Evolutionary conservation across 345 rosid genomes (phyloP).

Genomic region (Corymbia maculata): DNA sequence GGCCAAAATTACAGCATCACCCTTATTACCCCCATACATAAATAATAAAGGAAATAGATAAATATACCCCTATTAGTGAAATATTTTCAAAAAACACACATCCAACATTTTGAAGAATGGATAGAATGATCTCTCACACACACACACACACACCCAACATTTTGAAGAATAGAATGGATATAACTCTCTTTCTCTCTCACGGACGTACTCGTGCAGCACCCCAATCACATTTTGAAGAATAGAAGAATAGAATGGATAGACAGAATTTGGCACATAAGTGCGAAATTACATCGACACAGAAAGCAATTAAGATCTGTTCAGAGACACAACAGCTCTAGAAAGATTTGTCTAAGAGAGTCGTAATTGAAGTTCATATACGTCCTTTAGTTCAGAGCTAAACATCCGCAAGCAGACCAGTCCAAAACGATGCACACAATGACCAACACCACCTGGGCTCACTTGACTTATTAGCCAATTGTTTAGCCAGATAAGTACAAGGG

Average conservation of each 20-base stretch:
- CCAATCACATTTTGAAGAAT: neutral
- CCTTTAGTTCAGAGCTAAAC: neutral
- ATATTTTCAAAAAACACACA: neutral
- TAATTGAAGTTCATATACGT: neutral
- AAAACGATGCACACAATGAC: neutral
- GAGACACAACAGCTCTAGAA: neutral
- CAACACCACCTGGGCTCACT: neutral
- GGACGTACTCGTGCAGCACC: rapidly evolving
- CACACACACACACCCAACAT: neutral
- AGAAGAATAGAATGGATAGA: neutral
- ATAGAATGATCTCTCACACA: neutral
- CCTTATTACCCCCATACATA: neutral
- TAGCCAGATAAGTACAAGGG: neutral
- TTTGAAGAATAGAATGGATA: neutral
- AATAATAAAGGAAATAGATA: neutral
- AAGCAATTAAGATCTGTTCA: neutral
- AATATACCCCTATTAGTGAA: neutral
- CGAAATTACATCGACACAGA: neutral
- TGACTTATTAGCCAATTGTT: neutral
- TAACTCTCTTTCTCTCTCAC: no score
- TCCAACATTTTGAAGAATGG: no score
- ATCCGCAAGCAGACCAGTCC: neutral
- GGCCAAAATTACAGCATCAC: neutral
- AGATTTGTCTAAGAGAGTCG: neutral
- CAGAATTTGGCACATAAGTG: no score